Evolutionary conservation across 2,329 filamentous ascomycete genomes (phyloP).

Genomic region (Monosporascus sp.): DNA sequence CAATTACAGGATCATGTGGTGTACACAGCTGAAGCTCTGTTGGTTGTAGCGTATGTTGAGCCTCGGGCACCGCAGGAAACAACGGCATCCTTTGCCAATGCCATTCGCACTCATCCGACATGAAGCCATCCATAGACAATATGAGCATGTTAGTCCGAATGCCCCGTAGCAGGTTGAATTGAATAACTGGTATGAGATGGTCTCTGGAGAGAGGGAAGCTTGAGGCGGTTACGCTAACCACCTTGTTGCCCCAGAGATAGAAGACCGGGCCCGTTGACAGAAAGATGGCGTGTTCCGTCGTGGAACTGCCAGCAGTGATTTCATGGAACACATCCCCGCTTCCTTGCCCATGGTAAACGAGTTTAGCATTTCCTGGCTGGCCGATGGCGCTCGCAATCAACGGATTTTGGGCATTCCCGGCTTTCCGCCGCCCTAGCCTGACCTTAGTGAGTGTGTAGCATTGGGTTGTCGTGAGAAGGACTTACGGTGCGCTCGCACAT

Average conservation of each 20-base stretch:
- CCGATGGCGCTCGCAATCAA: no score
- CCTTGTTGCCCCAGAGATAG: no score
- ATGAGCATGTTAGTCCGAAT: slow-evolving; percentile 27
- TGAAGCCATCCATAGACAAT: slow-evolving; percentile 17
- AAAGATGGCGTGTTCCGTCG: no score
- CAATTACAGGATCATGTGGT: slow-evolving; percentile 19
- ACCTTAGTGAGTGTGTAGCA: not conserved
- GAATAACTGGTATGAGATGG: slow-evolving; percentile 29
- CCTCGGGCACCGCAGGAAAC: slow-evolving; percentile 7
- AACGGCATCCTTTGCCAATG: slow-evolving; percentile 13
- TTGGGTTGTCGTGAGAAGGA: not conserved
- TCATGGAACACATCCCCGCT: no score
- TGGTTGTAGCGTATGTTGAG: slow-evolving; percentile 17
- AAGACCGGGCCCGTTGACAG: no score
- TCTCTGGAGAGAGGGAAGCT: slow-evolving; percentile 20
- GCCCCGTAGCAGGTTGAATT: slow-evolving; percentile 33
- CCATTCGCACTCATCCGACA: slow-evolving; percentile 7
- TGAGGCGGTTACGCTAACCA: no score
- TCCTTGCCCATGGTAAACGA: no score
- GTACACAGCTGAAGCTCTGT: slow-evolving; percentile 17
- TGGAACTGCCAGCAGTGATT: no score
- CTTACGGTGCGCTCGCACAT: slow-evolving; percentile 17
- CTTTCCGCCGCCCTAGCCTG: slow-evolving; percentile 10
- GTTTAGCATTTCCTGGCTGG: no score
- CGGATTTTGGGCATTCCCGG: not conserved